A percentile compares a stretch with the other conserved stretches of the same genome.
phyloP scores from a whole-genome alignment of 2,329 filamentous ascomycete genomes.

The Eutypa lata region DNA sequence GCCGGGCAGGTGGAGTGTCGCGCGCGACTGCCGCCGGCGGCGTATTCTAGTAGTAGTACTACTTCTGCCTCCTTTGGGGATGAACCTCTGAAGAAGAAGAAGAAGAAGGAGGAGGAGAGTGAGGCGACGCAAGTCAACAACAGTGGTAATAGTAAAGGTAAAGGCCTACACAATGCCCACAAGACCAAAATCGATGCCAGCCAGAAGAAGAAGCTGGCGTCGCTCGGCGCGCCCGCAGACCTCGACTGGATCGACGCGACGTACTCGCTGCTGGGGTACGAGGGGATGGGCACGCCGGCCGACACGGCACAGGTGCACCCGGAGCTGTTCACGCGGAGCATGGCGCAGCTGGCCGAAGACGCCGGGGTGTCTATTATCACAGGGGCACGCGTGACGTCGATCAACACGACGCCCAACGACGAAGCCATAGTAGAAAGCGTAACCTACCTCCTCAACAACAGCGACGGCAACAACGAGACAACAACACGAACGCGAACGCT shows the following conservation, averaged over 20 bases:
- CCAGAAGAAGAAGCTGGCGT: constrained; percentile 16
- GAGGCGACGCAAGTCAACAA: too few relatives aligned
- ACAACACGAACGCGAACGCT: constrained; percentile 19
- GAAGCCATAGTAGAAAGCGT: constrained; percentile 23
- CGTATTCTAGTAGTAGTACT: background rate
- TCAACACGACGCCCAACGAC: constrained; percentile 18
- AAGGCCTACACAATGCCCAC: constrained; percentile 29
- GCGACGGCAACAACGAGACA: constrained; percentile 17
- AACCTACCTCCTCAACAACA: constrained; percentile 20
- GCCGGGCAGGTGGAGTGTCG: constrained; percentile 30
- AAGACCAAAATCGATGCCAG: constrained; percentile 16
- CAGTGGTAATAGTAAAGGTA: constrained; percentile 5
- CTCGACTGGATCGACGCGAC: constrained; percentile 65
- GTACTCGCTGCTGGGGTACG: constrained; percentile 41
- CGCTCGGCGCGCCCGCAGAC: constrained; percentile 46
- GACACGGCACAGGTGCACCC: constrained; percentile 78
- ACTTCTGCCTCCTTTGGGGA: too few relatives aligned
- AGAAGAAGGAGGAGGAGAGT: background rate
- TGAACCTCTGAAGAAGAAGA: background rate
- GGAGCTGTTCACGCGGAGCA: constrained; percentile 70
- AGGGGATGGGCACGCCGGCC: constrained; percentile 41
- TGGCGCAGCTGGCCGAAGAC: constrained; percentile 65
- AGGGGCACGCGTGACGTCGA: constrained; percentile 24
- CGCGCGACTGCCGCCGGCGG: constrained; percentile 24
- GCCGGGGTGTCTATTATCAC: constrained; percentile 52